phyloP scores from a whole-genome alignment of 768 basidiomycete genomes.

The Boletus reticuloceps region DNA sequence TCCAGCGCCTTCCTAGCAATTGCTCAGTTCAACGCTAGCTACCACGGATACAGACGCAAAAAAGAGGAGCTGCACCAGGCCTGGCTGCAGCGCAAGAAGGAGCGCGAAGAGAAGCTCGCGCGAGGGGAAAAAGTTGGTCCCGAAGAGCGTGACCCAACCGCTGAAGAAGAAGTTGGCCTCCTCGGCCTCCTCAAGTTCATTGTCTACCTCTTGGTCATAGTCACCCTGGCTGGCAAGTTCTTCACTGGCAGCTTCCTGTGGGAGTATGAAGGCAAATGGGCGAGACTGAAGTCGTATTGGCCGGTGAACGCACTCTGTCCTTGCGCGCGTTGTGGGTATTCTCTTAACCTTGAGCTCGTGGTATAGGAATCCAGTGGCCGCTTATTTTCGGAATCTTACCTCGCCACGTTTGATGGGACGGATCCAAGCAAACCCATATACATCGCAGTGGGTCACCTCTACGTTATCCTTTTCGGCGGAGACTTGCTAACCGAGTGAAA shows the following conservation, averaged over 20 bases:
- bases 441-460: slow-evolving; percentile 61
- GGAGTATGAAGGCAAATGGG: slow-evolving; percentile 73
- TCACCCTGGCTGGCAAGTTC: slow-evolving; percentile 72
- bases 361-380: slow-evolving; percentile 51
- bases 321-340: neutral
- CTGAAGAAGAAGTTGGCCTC: slow-evolving; percentile 60
- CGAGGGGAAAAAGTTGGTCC: slow-evolving; percentile 72
- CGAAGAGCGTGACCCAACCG: slow-evolving; percentile 72
- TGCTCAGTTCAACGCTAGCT: slow-evolving; percentile 37
- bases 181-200: slow-evolving; percentile 69
- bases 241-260: slow-evolving; percentile 84
- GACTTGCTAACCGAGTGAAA: slow-evolving; percentile 30
- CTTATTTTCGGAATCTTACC: slow-evolving; percentile 69
- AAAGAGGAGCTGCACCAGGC: slow-evolving; percentile 59
- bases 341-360: neutral
- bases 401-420: slow-evolving; percentile 72
- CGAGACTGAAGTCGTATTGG: slow-evolving; percentile 57
- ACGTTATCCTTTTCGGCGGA: slow-evolving; percentile 1
- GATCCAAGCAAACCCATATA: slow-evolving; percentile 68
- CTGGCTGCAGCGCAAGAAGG: slow-evolving; percentile 69
- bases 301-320: slow-evolving; percentile 44
- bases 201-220: slow-evolving; percentile 49
- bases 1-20: neutral
- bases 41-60: slow-evolving; percentile 63
- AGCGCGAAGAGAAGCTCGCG: slow-evolving; percentile 69